A percentile compares a stretch with the other conserved stretches of the same genome.
Evolutionary conservation across 2,329 filamentous ascomycete species (phyloP).

Genomic region (Pseudogymnoascus sp.): DNA sequence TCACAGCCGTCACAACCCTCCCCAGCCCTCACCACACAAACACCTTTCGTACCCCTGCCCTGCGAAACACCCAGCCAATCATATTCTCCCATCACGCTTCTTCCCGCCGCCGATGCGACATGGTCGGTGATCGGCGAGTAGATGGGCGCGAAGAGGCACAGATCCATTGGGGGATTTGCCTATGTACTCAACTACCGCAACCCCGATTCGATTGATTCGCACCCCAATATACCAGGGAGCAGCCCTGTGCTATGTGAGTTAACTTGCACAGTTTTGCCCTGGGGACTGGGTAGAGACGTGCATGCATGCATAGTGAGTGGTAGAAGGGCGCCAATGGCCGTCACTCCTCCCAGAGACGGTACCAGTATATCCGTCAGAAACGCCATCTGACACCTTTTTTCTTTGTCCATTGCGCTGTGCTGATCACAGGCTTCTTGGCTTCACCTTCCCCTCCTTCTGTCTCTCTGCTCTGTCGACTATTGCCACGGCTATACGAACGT

Average conservation of each 20-base stretch:
- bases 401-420: background rate
- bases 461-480: background rate
- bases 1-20: background rate
- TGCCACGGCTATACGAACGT: background rate
- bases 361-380: background rate
- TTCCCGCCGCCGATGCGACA: background rate
- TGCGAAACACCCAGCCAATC: background rate
- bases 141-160: background rate
- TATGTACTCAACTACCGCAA: background rate
- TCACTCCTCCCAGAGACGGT: background rate
- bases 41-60: background rate
- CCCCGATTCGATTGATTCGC: background rate
- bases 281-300: background rate
- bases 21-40: background rate
- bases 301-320: background rate
- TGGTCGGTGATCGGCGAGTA: background rate
- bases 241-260: background rate
- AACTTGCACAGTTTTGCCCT: background rate
- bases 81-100: background rate
- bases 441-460: background rate
- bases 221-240: background rate
- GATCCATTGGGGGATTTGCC: background rate
- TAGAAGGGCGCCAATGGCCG: background rate
- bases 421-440: background rate
- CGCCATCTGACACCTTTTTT: background rate